phyloP scores from a whole-genome alignment of 108 stramenopile species.

The Pseudonitzschia multiseries region DNA sequence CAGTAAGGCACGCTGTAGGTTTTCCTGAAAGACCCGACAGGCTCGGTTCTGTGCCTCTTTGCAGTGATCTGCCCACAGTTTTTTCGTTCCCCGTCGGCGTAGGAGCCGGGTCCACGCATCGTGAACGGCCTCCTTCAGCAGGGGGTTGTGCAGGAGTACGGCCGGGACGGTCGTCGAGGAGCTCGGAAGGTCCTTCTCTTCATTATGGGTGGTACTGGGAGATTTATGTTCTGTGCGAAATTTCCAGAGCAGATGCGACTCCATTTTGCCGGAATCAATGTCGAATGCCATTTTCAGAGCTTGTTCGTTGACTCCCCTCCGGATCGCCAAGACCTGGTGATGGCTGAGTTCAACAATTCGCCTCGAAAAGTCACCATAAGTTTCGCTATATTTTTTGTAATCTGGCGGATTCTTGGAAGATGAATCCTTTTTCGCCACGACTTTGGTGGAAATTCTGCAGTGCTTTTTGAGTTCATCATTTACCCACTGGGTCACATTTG shows the following conservation, averaged over 20 bases:
- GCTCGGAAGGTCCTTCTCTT: not conserved
- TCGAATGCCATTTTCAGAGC: conserved; percentile 45
- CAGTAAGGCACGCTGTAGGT: conserved; percentile 45
- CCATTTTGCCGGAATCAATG: conserved; percentile 47
- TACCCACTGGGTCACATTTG: conserved; percentile 36
- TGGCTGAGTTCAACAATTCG: conserved; percentile 32
- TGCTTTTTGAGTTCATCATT: conserved; percentile 30
- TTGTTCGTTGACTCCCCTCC: conserved; percentile 57
- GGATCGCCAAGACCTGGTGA: conserved; percentile 62
- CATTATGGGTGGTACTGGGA: too few species aligned
- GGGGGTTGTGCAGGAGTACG: not conserved
- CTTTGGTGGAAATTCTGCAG: conserved; percentile 41
- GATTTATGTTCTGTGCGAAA: not conserved
- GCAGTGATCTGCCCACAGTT: conserved; percentile 48
- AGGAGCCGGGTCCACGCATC: conserved; percentile 60
- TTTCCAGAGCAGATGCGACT: conserved; percentile 21
- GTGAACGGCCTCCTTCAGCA: conserved; percentile 44
- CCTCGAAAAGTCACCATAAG: conserved; percentile 50
- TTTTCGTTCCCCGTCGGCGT: conserved; percentile 35
- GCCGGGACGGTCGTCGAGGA: not conserved
- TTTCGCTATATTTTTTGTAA: conserved; percentile 21
- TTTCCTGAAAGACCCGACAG: conserved; percentile 47
- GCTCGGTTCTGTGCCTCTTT: conserved; percentile 43
- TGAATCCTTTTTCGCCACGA: conserved; percentile 16
- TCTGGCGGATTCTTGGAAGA: conserved; percentile 3